Percentiles rank a stretch among this genome's conserved stretches.
phyloP scores from a whole-genome alignment of 768 basidiomycete species.

The Mycena chlorophos region DNA sequence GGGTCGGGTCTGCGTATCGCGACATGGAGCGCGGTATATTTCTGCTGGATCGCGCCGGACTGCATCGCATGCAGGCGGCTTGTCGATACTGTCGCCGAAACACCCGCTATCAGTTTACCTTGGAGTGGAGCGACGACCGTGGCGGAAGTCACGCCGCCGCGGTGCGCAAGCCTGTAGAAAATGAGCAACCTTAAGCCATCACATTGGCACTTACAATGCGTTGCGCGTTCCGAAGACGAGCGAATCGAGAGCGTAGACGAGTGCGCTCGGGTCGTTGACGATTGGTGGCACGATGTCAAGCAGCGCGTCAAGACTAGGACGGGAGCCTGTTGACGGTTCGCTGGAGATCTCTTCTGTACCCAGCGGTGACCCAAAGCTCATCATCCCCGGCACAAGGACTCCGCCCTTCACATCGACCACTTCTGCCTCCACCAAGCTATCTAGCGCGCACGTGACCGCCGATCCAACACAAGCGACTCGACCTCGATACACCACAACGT shows the following conservation, averaged over 20 bases:
- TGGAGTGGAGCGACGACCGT: constrained; percentile 49
- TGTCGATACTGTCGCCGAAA: constrained; percentile 63
- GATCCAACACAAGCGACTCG: constrained; percentile 51
- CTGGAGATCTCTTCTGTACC: constrained; percentile 74
- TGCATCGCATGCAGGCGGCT: constrained; percentile 59
- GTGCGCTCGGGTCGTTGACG: constrained; percentile 51
- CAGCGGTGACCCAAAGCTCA: constrained; percentile 65
- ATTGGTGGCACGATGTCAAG: constrained; percentile 39
- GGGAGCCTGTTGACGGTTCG: constrained; percentile 70
- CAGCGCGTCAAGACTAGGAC: constrained; percentile 60
- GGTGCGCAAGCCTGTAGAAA: constrained; percentile 55
- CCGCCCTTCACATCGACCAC: constrained; percentile 71
- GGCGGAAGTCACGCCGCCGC: constrained; percentile 64
- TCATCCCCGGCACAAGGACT: constrained; percentile 62
- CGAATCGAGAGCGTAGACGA: constrained; percentile 68
- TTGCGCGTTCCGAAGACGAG: constrained; percentile 71
- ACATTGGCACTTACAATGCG: constrained; percentile 56
- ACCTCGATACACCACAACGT: constrained; percentile 51
- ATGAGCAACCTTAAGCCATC: constrained; percentile 9
- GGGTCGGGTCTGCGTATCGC: constrained; percentile 46
- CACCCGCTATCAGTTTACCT: constrained; percentile 52
- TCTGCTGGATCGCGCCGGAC: constrained; percentile 59
- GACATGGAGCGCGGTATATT: constrained; percentile 64
- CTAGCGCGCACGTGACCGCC: constrained; percentile 28
- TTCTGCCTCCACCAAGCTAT: constrained; percentile 22